phyloP scores from a whole-genome alignment of 305 asterid genomes.

The Fraxinus floribunda region DNA sequence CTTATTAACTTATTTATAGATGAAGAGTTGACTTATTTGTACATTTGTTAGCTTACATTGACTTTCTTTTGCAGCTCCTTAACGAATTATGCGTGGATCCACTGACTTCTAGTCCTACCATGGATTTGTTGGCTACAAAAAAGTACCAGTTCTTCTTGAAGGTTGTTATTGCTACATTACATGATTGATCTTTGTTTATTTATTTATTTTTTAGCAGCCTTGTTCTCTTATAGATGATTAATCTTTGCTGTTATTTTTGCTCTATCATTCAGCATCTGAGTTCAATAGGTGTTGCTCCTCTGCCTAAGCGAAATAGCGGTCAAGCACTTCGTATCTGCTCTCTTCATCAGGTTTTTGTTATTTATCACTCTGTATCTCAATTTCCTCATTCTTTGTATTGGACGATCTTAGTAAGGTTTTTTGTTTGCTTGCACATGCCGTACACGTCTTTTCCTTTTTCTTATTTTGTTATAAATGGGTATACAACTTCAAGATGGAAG shows the following conservation, averaged over 20 bases:
- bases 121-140: slow-evolving; percentile 76
- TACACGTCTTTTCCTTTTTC: not conserved
- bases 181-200: slow-evolving; percentile 1
- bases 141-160: slow-evolving; percentile 87
- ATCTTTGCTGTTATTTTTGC: slow-evolving; percentile 23
- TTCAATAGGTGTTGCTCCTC: slow-evolving; percentile 74
- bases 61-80: slow-evolving; percentile 65
- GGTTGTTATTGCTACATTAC: slow-evolving; percentile 38
- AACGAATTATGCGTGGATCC: slow-evolving; percentile 87
- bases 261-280: slow-evolving; percentile 65
- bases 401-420: not conserved
- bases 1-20: slow-evolving; percentile 22
- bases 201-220: not conserved
- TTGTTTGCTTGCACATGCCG: not conserved
- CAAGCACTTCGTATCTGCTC: slow-evolving; percentile 92
- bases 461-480: not conserved
- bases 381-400: not conserved
- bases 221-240: slow-evolving; percentile 17
- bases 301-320: slow-evolving; percentile 62
- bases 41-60: slow-evolving; percentile 28
- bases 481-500: not conserved
- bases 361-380: slow-evolving; percentile 3
- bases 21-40: slow-evolving; percentile 13
- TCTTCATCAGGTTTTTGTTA: slow-evolving; percentile 79
- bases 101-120: slow-evolving; percentile 67